These are phyloP conservation scores for Phtheirospermum japonicum DNA, from an alignment of 257 asterid species.

Conservation along the genomic window DNA sequence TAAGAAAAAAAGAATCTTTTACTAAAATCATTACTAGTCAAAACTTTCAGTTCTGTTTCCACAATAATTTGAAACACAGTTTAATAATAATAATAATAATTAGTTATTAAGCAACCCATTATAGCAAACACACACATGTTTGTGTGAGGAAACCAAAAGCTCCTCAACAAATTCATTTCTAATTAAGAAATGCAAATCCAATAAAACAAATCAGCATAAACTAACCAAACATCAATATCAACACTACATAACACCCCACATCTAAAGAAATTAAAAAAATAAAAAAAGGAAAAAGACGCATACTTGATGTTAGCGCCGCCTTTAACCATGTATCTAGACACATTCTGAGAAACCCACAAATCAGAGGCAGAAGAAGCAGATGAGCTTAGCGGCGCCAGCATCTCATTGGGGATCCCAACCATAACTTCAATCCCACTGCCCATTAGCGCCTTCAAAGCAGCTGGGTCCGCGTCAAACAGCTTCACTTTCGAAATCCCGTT, in stretches of 20 bases:
- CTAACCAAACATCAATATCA: slow-evolving; percentile 17
- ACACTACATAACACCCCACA: no score
- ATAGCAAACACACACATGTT: neutral
- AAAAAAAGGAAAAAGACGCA: slow-evolving; percentile 1
- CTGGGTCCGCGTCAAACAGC: slow-evolving; percentile 81
- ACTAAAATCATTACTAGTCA: no score
- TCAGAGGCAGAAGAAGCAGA: slow-evolving; percentile 64
- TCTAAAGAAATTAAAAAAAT: neutral
- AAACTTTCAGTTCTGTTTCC: no score
- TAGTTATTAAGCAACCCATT: no score
- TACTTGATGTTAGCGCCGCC: slow-evolving; percentile 83
- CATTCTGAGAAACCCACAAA: slow-evolving; percentile 82
- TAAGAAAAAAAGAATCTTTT: no score
- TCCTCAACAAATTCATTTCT: neutral
- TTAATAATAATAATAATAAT: no score
- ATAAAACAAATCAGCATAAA: neutral
- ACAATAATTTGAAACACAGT: no score
- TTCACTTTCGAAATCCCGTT: slow-evolving; percentile 75
- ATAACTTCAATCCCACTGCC: slow-evolving; percentile 85
- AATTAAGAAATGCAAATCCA: neutral
- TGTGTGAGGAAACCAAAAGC: neutral
- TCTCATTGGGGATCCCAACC: slow-evolving; percentile 89
- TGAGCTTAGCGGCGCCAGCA: slow-evolving; percentile 52
- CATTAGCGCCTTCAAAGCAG: slow-evolving; percentile 54
- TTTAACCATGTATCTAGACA: slow-evolving; percentile 65